A percentile compares a stretch with the other conserved stretches of the same genome.
These are phyloP conservation scores for Suillus americanus DNA, from an alignment of 768 basidiomycete species.

Conservation along the genomic window DNA sequence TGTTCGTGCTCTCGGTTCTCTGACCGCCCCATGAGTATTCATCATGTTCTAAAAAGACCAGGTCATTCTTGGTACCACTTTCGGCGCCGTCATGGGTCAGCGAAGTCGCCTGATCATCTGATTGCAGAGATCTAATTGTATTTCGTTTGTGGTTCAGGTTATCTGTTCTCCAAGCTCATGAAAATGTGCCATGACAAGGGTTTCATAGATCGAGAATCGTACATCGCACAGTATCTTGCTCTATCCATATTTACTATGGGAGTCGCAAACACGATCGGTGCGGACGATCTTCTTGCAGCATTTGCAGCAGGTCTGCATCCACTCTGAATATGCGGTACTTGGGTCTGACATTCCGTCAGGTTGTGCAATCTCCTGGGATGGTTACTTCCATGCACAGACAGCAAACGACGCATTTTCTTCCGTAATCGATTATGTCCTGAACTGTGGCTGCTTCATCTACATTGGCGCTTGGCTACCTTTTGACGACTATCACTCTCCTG, in stretches of 20 bases:
- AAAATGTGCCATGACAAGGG: conserved; percentile 61
- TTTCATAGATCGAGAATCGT: conserved; percentile 80
- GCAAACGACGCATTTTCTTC: conserved; percentile 88
- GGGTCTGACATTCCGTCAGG: conserved; percentile 43
- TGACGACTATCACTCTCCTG: conserved; percentile 49
- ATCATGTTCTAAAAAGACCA: conserved; percentile 51
- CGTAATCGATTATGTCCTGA: conserved; percentile 85
- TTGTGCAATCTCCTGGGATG: conserved; percentile 90
- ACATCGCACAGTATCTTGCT: conserved; percentile 80
- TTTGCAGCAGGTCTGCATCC: conserved; percentile 68
- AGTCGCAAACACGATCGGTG: conserved; percentile 4
- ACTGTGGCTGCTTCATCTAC: conserved; percentile 79
- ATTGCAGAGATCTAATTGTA: background rate
- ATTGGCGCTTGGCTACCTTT: conserved; percentile 88
- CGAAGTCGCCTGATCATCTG: background rate
- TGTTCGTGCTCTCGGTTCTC: conserved; percentile 43
- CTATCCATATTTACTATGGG: conserved; percentile 75
- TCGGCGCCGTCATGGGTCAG: conserved; percentile 60
- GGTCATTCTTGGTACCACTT: conserved; percentile 68
- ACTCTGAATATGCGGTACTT: background rate
- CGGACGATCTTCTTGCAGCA: conserved; percentile 65
- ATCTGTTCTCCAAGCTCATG: conserved; percentile 70
- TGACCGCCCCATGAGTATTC: background rate
- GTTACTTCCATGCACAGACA: conserved; percentile 72
- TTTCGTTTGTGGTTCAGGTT: conserved; percentile 43